phyloP scores from a whole-genome alignment of 306 rosid genomes.

The Inga oerstediana region DNA sequence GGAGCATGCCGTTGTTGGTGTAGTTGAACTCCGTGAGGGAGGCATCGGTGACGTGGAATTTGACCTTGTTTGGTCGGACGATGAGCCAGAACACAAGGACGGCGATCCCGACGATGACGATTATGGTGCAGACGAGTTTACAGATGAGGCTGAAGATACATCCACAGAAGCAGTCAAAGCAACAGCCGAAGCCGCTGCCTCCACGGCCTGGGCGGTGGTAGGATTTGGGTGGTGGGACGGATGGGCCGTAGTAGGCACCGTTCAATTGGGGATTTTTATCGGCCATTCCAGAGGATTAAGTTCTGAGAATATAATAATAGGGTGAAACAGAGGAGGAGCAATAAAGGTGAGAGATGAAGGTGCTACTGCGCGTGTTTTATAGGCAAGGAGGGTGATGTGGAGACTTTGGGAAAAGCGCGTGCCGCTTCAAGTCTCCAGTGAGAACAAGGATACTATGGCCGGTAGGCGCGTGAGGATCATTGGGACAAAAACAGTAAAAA shows the following conservation, averaged over 20 bases:
- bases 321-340: not conserved
- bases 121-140: conserved; percentile 32
- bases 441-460: not conserved
- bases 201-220: conserved; percentile 46
- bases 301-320: not conserved
- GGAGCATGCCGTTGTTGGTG: conserved; percentile 38
- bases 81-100: conserved; percentile 52
- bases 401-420: not conserved
- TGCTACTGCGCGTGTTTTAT: not conserved
- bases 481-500: not conserved
- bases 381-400: not conserved
- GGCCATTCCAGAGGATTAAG: conserved; percentile 38
- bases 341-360: not conserved
- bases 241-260: conserved; percentile 86
- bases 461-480: not conserved
- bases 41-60: conserved; percentile 54
- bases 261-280: conserved; percentile 54
- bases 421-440: not conserved
- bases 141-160: conserved; percentile 39
- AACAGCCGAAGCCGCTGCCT: conserved; percentile 45
- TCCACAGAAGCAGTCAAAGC: conserved; percentile 39
- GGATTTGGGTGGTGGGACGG: conserved; percentile 62
- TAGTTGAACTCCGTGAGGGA: conserved; percentile 51
- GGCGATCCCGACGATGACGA: conserved; percentile 38
- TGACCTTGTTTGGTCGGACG: conserved; percentile 54